Conservation (phyloP, 495 filamentous ascomycete species). For the Trichoderma virens region DNA sequence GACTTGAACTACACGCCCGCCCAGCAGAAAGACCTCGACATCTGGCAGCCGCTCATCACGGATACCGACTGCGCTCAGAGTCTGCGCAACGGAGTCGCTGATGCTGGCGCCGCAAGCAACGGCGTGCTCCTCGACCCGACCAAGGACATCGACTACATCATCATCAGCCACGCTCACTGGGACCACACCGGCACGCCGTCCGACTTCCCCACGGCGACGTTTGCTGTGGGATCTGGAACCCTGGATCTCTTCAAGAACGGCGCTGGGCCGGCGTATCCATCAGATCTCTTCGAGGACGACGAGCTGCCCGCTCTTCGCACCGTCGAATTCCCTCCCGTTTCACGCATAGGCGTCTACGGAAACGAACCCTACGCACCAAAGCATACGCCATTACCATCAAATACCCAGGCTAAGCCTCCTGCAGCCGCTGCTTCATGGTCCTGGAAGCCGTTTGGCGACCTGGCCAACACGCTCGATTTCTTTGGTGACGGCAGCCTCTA, state of each 20-base stretch:
- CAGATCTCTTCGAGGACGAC: slow-evolving; percentile 23
- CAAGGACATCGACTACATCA: slow-evolving; percentile 34
- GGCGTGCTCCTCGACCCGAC: slow-evolving; percentile 16
- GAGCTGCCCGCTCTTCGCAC: slow-evolving; percentile 21
- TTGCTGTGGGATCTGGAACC: slow-evolving; percentile 40
- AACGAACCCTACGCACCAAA: slow-evolving; percentile 11
- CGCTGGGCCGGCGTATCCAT: slow-evolving; percentile 21
- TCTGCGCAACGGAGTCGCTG: slow-evolving; percentile 24
- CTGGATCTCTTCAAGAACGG: slow-evolving; percentile 29
- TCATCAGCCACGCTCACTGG: slow-evolving; percentile 45
- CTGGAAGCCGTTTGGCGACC: slow-evolving; percentile 18
- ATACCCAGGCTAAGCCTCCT: slow-evolving; percentile 10
- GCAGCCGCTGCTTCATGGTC: background rate
- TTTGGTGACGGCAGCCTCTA: background rate
- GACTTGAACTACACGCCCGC: slow-evolving; percentile 31
- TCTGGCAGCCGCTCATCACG: slow-evolving; percentile 29
- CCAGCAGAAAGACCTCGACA: slow-evolving; percentile 31
- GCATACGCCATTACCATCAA: slow-evolving; percentile 13
- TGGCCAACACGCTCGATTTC: slow-evolving; percentile 19
- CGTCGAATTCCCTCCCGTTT: slow-evolving; percentile 21
- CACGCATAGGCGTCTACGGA: slow-evolving; percentile 6
- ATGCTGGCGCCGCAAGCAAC: slow-evolving; percentile 2
- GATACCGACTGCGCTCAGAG: slow-evolving; percentile 31
- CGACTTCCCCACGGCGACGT: slow-evolving; percentile 35
- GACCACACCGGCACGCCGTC: slow-evolving; percentile 43